Conservation (phyloP, 164 flowering plant genomes). For the grape (Vitis vinifera) region DNA sequence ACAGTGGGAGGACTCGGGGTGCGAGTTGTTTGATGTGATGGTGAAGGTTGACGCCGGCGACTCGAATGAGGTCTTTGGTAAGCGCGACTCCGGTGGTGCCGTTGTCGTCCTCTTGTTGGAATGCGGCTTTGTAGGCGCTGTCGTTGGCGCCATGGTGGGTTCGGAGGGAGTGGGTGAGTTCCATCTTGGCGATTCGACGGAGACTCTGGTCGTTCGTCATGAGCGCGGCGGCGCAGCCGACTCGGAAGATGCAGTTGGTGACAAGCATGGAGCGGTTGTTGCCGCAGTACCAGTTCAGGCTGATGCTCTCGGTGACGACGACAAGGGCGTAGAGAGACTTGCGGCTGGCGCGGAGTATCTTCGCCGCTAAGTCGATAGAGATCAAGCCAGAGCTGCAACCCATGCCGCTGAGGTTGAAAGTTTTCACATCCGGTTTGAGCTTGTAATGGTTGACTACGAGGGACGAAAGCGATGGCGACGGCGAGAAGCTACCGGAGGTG, state of each 20-base stretch:
- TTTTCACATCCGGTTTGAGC: slow-evolving; percentile 37
- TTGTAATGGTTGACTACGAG: slow-evolving; percentile 44
- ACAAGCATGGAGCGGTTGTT: slow-evolving; percentile 58
- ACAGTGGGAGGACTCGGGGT: slow-evolving; percentile 47
- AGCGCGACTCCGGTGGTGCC: slow-evolving; percentile 53
- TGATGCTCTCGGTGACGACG: slow-evolving; percentile 53
- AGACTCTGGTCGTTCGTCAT: slow-evolving; percentile 43
- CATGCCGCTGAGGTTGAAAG: slow-evolving; percentile 62
- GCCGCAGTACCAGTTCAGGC: slow-evolving; percentile 62
- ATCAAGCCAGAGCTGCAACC: slow-evolving; percentile 58
- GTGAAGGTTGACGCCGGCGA: slow-evolving; percentile 41
- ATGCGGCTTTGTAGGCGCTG: slow-evolving; percentile 41
- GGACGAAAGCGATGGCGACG: slow-evolving; percentile 48
- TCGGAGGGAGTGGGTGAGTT: slow-evolving; percentile 39
- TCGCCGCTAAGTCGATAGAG: slow-evolving; percentile 47
- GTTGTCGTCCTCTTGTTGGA: slow-evolving; percentile 51
- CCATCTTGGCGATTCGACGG: slow-evolving; percentile 38
- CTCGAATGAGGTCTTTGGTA: slow-evolving; percentile 60
- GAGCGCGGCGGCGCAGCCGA: slow-evolving; percentile 52
- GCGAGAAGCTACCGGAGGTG: slow-evolving; percentile 49
- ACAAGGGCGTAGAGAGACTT: slow-evolving; percentile 40
- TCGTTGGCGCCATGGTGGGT: slow-evolving; percentile 69
- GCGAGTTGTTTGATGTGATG: slow-evolving; percentile 39
- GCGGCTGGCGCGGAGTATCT: slow-evolving; percentile 23
- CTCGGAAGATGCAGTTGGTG: slow-evolving; percentile 58